Percentiles rank a stretch among this genome's conserved stretches.
phyloP scores from a whole-genome alignment of 2,329 filamentous ascomycete genomes.

The Macrophomina tecta region DNA sequence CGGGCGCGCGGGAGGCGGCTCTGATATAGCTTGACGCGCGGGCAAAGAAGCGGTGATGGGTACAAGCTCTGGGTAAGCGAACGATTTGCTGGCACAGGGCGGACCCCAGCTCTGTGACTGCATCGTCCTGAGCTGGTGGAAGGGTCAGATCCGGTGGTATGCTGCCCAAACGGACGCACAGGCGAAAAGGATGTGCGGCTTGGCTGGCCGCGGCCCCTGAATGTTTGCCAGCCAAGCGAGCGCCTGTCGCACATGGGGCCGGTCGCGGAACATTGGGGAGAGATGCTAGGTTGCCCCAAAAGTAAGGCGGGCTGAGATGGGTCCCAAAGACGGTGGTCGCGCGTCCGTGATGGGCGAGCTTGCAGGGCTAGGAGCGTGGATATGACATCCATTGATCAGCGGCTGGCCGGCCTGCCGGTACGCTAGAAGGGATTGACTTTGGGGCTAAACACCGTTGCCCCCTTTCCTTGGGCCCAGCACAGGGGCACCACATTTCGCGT shows the following conservation, averaged over 20 bases:
- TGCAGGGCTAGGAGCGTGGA: slow-evolving; percentile 24
- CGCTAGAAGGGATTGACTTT: slow-evolving; percentile 27
- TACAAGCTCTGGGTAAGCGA: slow-evolving; percentile 24
- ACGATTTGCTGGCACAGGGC: slow-evolving; percentile 28
- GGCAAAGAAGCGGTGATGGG: slow-evolving; percentile 26
- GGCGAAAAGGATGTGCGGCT: slow-evolving; percentile 27
- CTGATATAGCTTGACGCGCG: slow-evolving; percentile 27
- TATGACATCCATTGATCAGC: slow-evolving; percentile 28
- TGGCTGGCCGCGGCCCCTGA: slow-evolving; percentile 28
- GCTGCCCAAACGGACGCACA: slow-evolving; percentile 27
- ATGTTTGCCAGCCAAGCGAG: slow-evolving; percentile 26
- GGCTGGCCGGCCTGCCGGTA: slow-evolving; percentile 24
- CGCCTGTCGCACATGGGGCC: slow-evolving; percentile 19
- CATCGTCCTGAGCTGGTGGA: slow-evolving; percentile 25
- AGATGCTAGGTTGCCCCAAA: slow-evolving; percentile 26
- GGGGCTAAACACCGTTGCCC: slow-evolving; percentile 28
- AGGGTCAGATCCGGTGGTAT: slow-evolving; percentile 29
- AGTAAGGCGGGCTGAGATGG: slow-evolving; percentile 27
- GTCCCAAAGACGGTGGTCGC: slow-evolving; percentile 24
- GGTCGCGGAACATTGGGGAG: slow-evolving; percentile 26
- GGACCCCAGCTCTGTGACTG: slow-evolving; percentile 26
- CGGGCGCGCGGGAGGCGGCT: slow-evolving; percentile 24
- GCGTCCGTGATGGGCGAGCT: slow-evolving; percentile 26
- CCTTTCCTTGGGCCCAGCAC: slow-evolving; percentile 26
- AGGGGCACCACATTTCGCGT: slow-evolving; percentile 24